Percentiles rank a stretch among this genome's conserved stretches.
These are phyloP conservation scores for Saccharomycopsis sp. DNA, from an alignment of 805 yeast species.

Conservation along the genomic window DNA sequence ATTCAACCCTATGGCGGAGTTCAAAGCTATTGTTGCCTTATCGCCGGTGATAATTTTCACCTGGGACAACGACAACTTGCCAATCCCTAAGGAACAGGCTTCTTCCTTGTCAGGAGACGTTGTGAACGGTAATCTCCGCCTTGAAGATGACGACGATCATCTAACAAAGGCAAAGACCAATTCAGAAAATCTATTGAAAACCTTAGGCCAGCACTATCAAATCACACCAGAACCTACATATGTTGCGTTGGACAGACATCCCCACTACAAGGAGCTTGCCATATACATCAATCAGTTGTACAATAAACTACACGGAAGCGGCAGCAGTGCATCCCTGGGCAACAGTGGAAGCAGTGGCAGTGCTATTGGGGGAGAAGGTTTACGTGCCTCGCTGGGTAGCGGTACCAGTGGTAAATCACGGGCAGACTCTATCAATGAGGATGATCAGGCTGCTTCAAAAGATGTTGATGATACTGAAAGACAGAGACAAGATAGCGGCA, in stretches of 20 bases:
- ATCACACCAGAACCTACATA: constrained; percentile 21
- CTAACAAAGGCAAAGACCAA: background rate
- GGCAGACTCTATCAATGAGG: constrained; percentile 3
- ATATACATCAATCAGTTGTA: constrained; percentile 18
- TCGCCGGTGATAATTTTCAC: constrained; percentile 19
- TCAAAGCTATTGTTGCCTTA: constrained; percentile 19
- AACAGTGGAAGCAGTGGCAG: background rate
- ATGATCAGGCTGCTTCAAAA: background rate
- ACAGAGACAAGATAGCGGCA: background rate
- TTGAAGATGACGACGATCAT: background rate
- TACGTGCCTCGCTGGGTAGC: background rate
- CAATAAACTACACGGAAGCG: constrained; percentile 7
- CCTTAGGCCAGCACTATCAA: constrained; percentile 17
- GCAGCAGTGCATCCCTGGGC: background rate
- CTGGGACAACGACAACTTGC: constrained; percentile 14
- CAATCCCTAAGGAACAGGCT: constrained; percentile 11
- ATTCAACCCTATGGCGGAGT: constrained; percentile 17
- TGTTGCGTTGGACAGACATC: constrained; percentile 19
- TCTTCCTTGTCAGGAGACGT: background rate
- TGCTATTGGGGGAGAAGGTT: background rate
- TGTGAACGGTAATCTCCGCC: background rate
- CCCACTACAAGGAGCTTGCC: constrained; percentile 19
- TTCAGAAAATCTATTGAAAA: constrained; percentile 13
- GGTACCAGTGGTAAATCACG: constrained; percentile 1
- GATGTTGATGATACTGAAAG: background rate